Evolutionary conservation across 495 filamentous ascomycete species (phyloP).

Genomic region (Neurospora intermedia): DNA sequence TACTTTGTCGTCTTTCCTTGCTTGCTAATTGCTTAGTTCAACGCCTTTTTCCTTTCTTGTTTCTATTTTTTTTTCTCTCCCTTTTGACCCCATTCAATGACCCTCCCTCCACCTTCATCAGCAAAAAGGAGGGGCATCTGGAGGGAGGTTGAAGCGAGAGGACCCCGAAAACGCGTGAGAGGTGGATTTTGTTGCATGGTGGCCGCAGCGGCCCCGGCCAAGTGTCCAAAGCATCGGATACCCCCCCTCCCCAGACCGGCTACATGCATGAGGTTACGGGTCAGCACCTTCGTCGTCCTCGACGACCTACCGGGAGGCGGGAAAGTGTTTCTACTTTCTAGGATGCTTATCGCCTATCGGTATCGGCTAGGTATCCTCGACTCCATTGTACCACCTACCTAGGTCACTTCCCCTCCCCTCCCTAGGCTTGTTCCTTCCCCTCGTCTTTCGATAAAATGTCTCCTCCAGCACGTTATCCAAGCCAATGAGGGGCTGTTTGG

Average conservation of each 20-base stretch:
- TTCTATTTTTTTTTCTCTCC: too few relatives aligned
- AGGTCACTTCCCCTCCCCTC: neutral
- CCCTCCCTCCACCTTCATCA: neutral
- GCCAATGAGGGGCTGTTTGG: neutral
- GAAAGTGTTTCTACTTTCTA: neutral
- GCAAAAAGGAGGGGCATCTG: neutral
- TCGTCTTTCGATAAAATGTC: neutral
- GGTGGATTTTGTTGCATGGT: neutral
- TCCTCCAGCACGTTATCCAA: neutral
- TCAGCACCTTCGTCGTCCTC: neutral
- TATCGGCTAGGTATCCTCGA: neutral
- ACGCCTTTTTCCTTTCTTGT: neutral
- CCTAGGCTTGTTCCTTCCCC: neutral
- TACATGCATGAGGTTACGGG: neutral
- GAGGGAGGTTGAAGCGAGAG: neutral
- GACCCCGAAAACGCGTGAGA: neutral
- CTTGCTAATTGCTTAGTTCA: too few relatives aligned
- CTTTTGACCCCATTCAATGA: neutral
- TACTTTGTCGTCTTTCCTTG: neutral
- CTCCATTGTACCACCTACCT: neutral
- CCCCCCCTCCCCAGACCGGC: neutral
- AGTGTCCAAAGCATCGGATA: neutral
- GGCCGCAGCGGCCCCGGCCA: neutral
- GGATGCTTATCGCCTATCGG: neutral
- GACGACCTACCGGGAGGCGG: neutral